These are phyloP conservation scores for Hypoxylon rubiginosum DNA, from an alignment of 2,329 filamentous ascomycete genomes.

Conservation along the genomic window DNA sequence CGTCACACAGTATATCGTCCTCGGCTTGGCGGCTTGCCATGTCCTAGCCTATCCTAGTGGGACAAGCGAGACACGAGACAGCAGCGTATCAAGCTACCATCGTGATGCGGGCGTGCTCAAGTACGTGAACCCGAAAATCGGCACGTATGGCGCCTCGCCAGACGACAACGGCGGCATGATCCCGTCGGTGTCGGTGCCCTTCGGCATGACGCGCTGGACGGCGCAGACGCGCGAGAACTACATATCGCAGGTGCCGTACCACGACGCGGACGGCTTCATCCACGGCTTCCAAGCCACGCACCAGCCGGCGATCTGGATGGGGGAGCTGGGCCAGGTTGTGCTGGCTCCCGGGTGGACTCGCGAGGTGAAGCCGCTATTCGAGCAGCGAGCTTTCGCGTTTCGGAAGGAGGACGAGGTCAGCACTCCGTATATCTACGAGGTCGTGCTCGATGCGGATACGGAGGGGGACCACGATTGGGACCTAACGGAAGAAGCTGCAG, in stretches of 20 bases:
- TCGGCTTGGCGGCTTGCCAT: conserved; percentile 2
- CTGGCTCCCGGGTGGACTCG: conserved; percentile 56
- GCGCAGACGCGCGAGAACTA: conserved; percentile 63
- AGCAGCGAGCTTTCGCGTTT: conserved; percentile 58
- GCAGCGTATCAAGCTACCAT: conserved; percentile 45
- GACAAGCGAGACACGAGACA: not conserved
- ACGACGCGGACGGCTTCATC: conserved; percentile 58
- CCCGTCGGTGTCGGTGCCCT: conserved; percentile 56
- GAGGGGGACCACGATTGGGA: conserved; percentile 52
- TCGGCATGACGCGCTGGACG: conserved; percentile 67
- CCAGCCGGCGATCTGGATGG: conserved; percentile 67
- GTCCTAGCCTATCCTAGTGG: conserved; percentile 12
- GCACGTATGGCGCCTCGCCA: conserved; percentile 51
- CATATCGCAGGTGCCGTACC: conserved; percentile 63
- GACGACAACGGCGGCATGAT: conserved; percentile 56
- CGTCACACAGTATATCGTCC: not conserved
- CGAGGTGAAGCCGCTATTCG: conserved; percentile 53
- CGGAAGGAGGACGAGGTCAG: conserved; percentile 59
- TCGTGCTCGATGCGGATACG: conserved; percentile 56
- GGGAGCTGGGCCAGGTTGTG: conserved; percentile 61
- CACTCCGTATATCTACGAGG: conserved; percentile 62
- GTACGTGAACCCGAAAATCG: conserved; percentile 54
- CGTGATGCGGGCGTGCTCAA: conserved; percentile 49
- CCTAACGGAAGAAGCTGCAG: conserved; percentile 51
- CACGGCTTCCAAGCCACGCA: conserved; percentile 65